Evolutionary conservation across 1,284 basidiomycete species (phyloP), one percentile per base, ranked within the genome.

Genomic region (Tilletia horrida): DNA sequence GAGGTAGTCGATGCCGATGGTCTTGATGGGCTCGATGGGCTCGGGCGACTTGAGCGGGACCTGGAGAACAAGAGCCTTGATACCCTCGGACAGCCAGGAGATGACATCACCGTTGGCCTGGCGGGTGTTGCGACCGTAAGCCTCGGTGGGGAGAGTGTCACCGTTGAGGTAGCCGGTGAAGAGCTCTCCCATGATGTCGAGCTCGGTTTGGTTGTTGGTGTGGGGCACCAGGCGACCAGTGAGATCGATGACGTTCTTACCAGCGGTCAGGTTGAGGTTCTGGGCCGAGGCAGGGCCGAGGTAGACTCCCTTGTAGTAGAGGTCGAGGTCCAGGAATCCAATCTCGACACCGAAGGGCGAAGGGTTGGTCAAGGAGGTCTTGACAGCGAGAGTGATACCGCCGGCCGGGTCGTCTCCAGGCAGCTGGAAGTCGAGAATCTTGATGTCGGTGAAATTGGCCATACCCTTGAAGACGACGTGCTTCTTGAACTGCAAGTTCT

Each of bases 101-200:
- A 91, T 86, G 18, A 82, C 76, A 14, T 86, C 74, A 87, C 88
- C 64, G 79, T 72, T 76, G 86, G 89, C n/a, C 84, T 79, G 25
- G 85, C 86, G 40, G 86, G 89, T 74, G 79, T 68, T 72, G 3
- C 73, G 80, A 44, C 90, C 90, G 3, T 82, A 83, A 1, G 89
- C 90, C 67, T 87, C 75, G 44, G 90, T 88, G 3, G 83, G 84
- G 1, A 88, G 86, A 9, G 79, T 81, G 45, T 88, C 86, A 23
- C 88, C 85, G 75, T 91, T 91, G 73, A 91, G 84, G 81, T 90
- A 91, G 64, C 86, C 86, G 16, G 89, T 90, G 80, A 91, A 91
- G 52, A 91, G 83, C 67, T 86, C 78, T 1, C 88, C 89, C 63
- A 90, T 82, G 18, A 82, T 75, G 7, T 83, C 83, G 55, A 91